Conservation (phyloP, 352 stramenopile species). For the Phytophthora sp. region DNA sequence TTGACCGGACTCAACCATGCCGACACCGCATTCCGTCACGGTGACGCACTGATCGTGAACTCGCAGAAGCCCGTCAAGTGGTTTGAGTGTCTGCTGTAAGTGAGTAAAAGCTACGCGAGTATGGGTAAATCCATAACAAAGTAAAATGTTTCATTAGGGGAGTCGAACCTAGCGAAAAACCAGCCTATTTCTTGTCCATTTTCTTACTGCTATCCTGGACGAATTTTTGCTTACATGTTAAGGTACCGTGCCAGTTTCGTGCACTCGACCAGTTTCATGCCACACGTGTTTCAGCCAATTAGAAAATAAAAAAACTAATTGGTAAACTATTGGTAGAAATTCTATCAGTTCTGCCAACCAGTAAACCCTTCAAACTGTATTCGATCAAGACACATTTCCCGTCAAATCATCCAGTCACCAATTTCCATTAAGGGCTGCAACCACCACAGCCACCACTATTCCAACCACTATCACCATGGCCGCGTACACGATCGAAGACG, state of each 20-base stretch:
- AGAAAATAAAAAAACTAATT: not conserved
- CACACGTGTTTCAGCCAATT: not conserved
- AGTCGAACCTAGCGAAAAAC: no score
- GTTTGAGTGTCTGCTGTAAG: slow-evolving; percentile 44
- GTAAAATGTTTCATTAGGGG: no score
- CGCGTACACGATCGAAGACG: not conserved
- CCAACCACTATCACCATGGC: not conserved
- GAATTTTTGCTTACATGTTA: no score
- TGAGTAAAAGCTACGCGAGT: not conserved
- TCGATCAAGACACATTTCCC: not conserved
- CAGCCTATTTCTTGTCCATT: no score
- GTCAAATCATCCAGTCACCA: not conserved
- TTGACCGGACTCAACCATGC: slow-evolving; percentile 48
- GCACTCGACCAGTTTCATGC: not conserved
- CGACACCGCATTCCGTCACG: slow-evolving; percentile 45
- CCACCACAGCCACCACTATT: not conserved
- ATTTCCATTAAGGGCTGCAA: not conserved
- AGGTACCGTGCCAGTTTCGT: not conserved
- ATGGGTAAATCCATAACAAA: not conserved
- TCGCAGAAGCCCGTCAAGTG: slow-evolving; percentile 50
- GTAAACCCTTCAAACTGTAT: not conserved
- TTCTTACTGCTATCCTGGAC: no score
- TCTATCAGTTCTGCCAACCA: not conserved
- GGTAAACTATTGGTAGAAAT: not conserved
- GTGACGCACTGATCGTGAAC: slow-evolving; percentile 42